Evolutionary conservation across 176 grass and related monocot genomes (phyloP).

Genomic region (Eleusine indica): DNA sequence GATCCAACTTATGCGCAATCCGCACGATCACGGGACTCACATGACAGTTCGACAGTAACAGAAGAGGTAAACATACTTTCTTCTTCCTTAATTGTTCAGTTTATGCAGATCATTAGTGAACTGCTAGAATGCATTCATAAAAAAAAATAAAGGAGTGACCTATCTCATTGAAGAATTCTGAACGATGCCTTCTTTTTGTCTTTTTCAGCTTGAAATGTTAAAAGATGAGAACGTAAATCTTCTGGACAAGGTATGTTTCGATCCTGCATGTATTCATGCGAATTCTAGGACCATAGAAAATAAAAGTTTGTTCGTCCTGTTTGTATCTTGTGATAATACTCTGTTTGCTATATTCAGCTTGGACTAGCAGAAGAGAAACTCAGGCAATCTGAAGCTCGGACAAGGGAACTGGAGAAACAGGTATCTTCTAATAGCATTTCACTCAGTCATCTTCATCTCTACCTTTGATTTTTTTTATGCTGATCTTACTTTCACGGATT

Average conservation of each 20-base stretch:
- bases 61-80: constrained; percentile 61
- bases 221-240: constrained; percentile 97
- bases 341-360: constrained; percentile 64
- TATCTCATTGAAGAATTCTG: background rate
- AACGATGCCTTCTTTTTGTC: constrained; percentile 13
- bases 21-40: constrained; percentile 46
- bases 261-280: constrained; percentile 26
- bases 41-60: constrained; percentile 68
- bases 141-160: constrained; percentile 3
- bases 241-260: constrained; percentile 67
- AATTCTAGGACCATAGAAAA: constrained; percentile 12
- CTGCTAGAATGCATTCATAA: constrained; percentile 3
- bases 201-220: constrained; percentile 87
- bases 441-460: background rate
- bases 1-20: constrained; percentile 51
- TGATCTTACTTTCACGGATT: background rate
- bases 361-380: constrained; percentile 76
- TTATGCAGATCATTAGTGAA: background rate
- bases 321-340: constrained; percentile 27
- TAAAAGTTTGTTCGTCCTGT: background rate
- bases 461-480: background rate
- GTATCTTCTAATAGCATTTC: constrained; percentile 38
- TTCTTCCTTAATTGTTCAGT: constrained; percentile 8
- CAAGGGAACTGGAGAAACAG: constrained; percentile 86
- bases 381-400: constrained; percentile 85